Evolutionary conservation across 805 yeast genomes (phyloP).

Genomic region (Wickerhamiella kurtzmanii): DNA sequence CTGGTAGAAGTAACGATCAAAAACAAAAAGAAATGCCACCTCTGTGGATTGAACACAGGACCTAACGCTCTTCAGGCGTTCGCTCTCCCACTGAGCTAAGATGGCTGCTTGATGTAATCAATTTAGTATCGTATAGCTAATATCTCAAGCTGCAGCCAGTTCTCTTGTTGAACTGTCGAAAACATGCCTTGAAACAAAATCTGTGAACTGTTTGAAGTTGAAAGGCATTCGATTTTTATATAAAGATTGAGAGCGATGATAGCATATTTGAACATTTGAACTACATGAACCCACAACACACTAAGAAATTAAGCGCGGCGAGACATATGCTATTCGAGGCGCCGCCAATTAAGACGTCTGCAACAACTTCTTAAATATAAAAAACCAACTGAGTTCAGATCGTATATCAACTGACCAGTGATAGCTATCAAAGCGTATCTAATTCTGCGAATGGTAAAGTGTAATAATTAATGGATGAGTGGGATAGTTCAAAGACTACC

Average conservation of each 20-base stretch:
- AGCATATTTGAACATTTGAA: background rate
- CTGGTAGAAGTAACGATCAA: no score
- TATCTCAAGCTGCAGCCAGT: background rate
- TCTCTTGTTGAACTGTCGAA: background rate
- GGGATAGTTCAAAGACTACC: constrained; percentile 33
- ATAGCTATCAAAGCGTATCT: no score
- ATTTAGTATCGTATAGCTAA: background rate
- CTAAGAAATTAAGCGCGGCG: background rate
- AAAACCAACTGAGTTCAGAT: no score
- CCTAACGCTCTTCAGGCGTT: constrained; percentile 59
- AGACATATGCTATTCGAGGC: background rate
- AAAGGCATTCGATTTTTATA: background rate
- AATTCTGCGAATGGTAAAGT: no score
- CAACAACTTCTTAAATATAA: no score
- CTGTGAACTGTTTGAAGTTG: background rate
- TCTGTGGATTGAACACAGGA: constrained; percentile 80
- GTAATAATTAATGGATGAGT: background rate
- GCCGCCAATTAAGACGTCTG: no score
- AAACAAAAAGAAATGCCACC: constrained; percentile 27
- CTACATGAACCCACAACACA: background rate
- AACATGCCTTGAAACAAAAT: background rate
- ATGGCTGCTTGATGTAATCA: constrained; percentile 21
- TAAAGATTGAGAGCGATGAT: background rate
- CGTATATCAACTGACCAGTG: no score
- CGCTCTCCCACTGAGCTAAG: constrained; percentile 40